Conservation (phyloP, 2,329 filamentous ascomycete genomes). For the Meredithiella fracta region DNA sequence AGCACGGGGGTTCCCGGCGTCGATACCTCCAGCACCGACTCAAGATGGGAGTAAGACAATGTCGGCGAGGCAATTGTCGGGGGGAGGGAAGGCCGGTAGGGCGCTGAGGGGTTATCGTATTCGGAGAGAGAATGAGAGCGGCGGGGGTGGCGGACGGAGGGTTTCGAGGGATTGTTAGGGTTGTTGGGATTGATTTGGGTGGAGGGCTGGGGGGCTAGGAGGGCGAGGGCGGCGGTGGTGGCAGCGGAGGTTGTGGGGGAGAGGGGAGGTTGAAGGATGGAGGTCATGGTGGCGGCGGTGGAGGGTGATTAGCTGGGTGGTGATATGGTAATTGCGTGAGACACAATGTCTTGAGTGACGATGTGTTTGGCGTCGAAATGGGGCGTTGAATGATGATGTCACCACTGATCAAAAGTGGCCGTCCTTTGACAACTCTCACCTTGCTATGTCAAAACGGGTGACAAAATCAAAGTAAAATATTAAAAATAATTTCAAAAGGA, state of each 20-base stretch:
- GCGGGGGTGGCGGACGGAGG: slow-evolving; percentile 8
- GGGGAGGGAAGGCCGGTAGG: slow-evolving; percentile 3
- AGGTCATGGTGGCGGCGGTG: background rate
- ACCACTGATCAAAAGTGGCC: background rate
- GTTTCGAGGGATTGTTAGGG: background rate
- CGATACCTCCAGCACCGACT: background rate
- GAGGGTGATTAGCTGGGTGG: background rate
- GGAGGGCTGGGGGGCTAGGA: slow-evolving; percentile 1
- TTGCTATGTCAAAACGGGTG: too few relatives aligned
- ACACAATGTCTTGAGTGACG: background rate
- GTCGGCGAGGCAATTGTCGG: slow-evolving; percentile 5
- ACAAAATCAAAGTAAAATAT: too few relatives aligned
- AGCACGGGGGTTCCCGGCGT: background rate
- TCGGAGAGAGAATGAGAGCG: slow-evolving; percentile 14
- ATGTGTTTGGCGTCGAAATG: background rate
- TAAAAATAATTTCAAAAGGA: too few relatives aligned
- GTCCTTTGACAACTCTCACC: too few relatives aligned
- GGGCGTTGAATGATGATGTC: background rate
- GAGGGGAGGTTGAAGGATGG: background rate
- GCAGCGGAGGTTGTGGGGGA: slow-evolving; percentile 4
- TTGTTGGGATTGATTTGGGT: background rate
- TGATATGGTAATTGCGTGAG: background rate
- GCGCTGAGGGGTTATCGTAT: slow-evolving; percentile 8
- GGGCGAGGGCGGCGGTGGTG: slow-evolving; percentile 5
- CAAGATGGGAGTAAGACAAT: background rate